Percentiles rank a stretch among this genome's conserved stretches.
These are phyloP conservation scores for Diaporthe ampelina DNA, from an alignment of 2,329 filamentous ascomycete species.

Conservation along the genomic window DNA sequence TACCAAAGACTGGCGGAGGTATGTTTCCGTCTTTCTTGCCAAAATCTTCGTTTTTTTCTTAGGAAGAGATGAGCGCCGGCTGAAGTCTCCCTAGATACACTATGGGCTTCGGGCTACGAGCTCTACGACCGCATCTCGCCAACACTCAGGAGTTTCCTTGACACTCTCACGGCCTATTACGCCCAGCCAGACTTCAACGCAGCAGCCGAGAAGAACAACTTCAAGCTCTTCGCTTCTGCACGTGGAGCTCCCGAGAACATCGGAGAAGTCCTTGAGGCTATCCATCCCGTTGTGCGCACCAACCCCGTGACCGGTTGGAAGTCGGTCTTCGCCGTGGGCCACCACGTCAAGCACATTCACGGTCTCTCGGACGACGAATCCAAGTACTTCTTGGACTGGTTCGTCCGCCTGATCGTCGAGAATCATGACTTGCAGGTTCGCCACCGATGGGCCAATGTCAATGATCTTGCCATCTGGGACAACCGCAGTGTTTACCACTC, in stretches of 20 bases:
- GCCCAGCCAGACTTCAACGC: slow-evolving; percentile 64
- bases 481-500: slow-evolving; percentile 69
- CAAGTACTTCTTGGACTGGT: slow-evolving; percentile 64
- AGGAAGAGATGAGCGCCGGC: neutral
- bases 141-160: slow-evolving; percentile 69
- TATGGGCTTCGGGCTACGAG: slow-evolving; percentile 78
- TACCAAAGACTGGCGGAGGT: slow-evolving; percentile 67
- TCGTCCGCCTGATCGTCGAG: slow-evolving; percentile 56
- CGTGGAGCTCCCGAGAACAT: slow-evolving; percentile 66
- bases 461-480: slow-evolving; percentile 70
- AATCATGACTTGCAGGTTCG: slow-evolving; percentile 68
- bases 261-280: slow-evolving; percentile 62
- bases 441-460: slow-evolving; percentile 57
- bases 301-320: slow-evolving; percentile 73
- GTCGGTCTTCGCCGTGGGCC: slow-evolving; percentile 65
- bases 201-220: slow-evolving; percentile 59
- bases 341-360: slow-evolving; percentile 65
- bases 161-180: slow-evolving; percentile 69
- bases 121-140: slow-evolving; percentile 74
- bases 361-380: slow-evolving; percentile 61
- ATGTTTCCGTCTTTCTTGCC: slow-evolving; percentile 29
- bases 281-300: slow-evolving; percentile 69
- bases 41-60: rapidly evolving
- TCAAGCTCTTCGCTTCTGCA: slow-evolving; percentile 60
- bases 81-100: slow-evolving; percentile 59